Evolutionary conservation across 2,329 filamentous ascomycete species (phyloP).

Genomic region (Hawksworthiomyces lignivorus): DNA sequence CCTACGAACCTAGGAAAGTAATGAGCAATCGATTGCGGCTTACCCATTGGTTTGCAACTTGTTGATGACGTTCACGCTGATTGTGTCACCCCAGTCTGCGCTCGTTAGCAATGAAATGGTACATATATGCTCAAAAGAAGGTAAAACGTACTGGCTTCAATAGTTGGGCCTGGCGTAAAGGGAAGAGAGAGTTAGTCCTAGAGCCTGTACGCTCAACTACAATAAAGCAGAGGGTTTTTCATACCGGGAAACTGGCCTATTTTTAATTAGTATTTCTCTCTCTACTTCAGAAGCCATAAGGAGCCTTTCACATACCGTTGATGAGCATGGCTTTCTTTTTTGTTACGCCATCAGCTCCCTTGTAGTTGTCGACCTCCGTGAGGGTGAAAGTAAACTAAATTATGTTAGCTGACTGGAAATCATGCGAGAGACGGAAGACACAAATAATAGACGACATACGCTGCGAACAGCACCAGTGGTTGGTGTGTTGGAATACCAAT

Average conservation of each 20-base stretch:
- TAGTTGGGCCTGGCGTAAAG: constrained; percentile 5
- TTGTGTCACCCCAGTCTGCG: constrained; percentile 41
- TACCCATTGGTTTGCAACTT: constrained; percentile 39
- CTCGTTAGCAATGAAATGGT: no score
- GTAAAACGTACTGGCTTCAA: constrained; percentile 5
- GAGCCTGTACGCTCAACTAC: neutral
- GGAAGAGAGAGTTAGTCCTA: neutral
- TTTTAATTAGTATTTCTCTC: neutral
- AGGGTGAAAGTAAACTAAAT: constrained; percentile 11
- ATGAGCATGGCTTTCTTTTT: constrained; percentile 15
- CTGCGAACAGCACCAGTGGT: constrained; percentile 11
- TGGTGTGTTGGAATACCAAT: constrained; percentile 12
- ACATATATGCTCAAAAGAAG: no score
- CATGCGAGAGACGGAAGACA: no score
- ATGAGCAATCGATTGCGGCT: no score
- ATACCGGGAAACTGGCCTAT: constrained; percentile 12
- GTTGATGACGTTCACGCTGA: constrained; percentile 57
- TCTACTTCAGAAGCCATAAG: neutral
- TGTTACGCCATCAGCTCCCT: constrained; percentile 7
- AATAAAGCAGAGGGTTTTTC: no score
- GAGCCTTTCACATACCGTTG: constrained; percentile 11
- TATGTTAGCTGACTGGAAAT: neutral
- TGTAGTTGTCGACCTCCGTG: constrained; percentile 12
- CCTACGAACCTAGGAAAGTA: no score
- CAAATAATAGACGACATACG: neutral